A percentile compares a stretch with the other conserved stretches of the same genome.
These are phyloP conservation scores for Yamadazyma epiphylla DNA, from an alignment of 1,139 yeast species.

Conservation along the genomic window DNA sequence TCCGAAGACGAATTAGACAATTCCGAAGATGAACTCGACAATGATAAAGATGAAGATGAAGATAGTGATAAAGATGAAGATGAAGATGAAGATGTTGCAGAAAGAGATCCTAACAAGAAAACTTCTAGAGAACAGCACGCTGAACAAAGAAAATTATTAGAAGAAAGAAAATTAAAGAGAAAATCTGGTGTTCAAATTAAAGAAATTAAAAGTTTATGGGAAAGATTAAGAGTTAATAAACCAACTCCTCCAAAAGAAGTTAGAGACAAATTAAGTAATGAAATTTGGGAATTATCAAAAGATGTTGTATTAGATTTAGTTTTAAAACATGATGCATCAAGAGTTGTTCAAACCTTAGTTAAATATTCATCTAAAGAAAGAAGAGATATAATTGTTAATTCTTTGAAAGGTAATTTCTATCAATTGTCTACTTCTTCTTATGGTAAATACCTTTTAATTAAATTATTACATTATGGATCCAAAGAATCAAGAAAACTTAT, in stretches of 20 bases:
- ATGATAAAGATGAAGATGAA: slow-evolving; percentile 15
- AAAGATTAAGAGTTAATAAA: slow-evolving; percentile 78
- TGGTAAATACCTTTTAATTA: slow-evolving; percentile 87
- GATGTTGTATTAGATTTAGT: slow-evolving; percentile 82
- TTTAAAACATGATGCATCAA: slow-evolving; percentile 92
- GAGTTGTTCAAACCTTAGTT: slow-evolving; percentile 91
- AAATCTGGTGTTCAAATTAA: slow-evolving; percentile 84
- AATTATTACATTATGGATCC: slow-evolving; percentile 87
- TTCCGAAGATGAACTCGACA: slow-evolving; percentile 15
- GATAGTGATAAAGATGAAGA: slow-evolving; percentile 16
- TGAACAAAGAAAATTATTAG: slow-evolving; percentile 74
- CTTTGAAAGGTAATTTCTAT: slow-evolving; percentile 75
- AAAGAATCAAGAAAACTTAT: slow-evolving; percentile 73
- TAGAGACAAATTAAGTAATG: slow-evolving; percentile 75
- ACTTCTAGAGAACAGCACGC: slow-evolving; percentile 69
- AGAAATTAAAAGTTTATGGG: slow-evolving; percentile 87
- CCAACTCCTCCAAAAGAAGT: slow-evolving; percentile 77
- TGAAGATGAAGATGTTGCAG: slow-evolving; percentile 12
- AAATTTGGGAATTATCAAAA: slow-evolving; percentile 79
- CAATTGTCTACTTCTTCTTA: slow-evolving; percentile 87
- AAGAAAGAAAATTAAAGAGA: slow-evolving; percentile 83
- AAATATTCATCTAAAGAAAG: slow-evolving; percentile 81
- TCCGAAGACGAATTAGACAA: slow-evolving; percentile 20
- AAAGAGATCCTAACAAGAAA: slow-evolving; percentile 40
- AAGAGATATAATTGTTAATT: slow-evolving; percentile 64